Conservation (phyloP, 768 basidiomycete genomes). For the Leccinum rimulosum region DNA sequence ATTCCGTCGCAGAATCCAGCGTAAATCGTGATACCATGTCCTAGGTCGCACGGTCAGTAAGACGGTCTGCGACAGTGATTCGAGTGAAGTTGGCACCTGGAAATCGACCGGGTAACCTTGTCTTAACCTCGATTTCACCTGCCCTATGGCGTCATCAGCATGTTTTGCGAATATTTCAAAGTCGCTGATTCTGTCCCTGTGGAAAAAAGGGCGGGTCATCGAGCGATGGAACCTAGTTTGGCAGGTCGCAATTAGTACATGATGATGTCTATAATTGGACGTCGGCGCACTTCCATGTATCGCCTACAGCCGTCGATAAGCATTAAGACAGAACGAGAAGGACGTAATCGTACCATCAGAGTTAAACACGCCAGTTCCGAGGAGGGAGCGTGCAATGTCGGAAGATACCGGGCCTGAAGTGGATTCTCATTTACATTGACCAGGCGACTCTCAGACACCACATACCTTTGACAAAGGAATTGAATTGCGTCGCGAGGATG, state of each 20-base stretch:
- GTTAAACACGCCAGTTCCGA: slow-evolving; percentile 62
- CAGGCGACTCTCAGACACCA: slow-evolving; percentile 2
- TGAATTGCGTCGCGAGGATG: slow-evolving; percentile 45
- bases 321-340: neutral
- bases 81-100: slow-evolving; percentile 36
- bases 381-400: slow-evolving; percentile 28
- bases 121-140: slow-evolving; percentile 40
- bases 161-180: slow-evolving; percentile 56
- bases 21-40: slow-evolving; percentile 57
- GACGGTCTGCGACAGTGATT: neutral
- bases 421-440: slow-evolving; percentile 21
- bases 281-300: slow-evolving; percentile 54
- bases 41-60: slow-evolving; percentile 24
- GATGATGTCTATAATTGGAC: neutral
- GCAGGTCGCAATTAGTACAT: neutral
- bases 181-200: slow-evolving; percentile 48
- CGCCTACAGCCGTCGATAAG: slow-evolving; percentile 32
- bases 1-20: slow-evolving; percentile 57
- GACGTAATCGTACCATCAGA: slow-evolving; percentile 41
- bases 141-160: slow-evolving; percentile 44
- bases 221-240: slow-evolving; percentile 50
- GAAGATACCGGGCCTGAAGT: slow-evolving; percentile 12
- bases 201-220: slow-evolving; percentile 64
- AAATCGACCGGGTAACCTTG: slow-evolving; percentile 55
- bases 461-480: slow-evolving; percentile 40